A percentile compares a stretch with the other conserved stretches of the same genome.
These are phyloP conservation scores for Emericellopsis terricola DNA, from an alignment of 495 filamentous ascomycete species.

Conservation along the genomic window DNA sequence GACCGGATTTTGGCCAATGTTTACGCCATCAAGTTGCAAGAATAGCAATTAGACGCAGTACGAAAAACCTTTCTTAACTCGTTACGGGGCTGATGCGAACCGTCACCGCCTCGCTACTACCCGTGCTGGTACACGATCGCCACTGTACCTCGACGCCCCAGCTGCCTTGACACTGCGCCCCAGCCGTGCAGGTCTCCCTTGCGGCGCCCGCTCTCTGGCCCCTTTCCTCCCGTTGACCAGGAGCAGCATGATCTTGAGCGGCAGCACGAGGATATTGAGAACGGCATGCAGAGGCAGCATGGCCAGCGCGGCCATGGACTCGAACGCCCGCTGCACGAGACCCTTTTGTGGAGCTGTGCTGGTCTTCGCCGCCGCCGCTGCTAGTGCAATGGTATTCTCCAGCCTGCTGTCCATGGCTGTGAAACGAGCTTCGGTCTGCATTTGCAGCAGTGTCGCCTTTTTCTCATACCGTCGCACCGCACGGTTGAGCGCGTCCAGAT, in stretches of 20 bases:
- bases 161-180: too few relatives aligned
- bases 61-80: too few relatives aligned
- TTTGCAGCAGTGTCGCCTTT: constrained; percentile 48
- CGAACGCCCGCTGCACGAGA: too few relatives aligned
- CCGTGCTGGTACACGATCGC: constrained; percentile 11
- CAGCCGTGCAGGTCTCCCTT: constrained; percentile 6
- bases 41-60: too few relatives aligned
- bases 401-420: constrained; percentile 48
- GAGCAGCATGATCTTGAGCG: constrained; percentile 3
- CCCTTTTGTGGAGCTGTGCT: too few relatives aligned
- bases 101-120: too few relatives aligned
- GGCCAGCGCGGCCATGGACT: constrained; percentile 5
- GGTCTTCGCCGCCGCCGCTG: constrained; percentile 52
- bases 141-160: constrained; percentile 4
- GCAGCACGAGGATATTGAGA: constrained; percentile 4
- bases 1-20: too few relatives aligned
- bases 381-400: constrained; percentile 60
- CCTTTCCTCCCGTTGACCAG: constrained; percentile 9
- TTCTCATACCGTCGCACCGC: constrained; percentile 93
- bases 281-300: constrained; percentile 4
- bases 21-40: too few relatives aligned
- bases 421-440: constrained; percentile 61
- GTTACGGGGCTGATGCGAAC: too few relatives aligned
- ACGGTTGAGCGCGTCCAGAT: constrained; percentile 76
- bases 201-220: constrained; percentile 5